Evolutionary conservation across 176 grass and related monocot genomes (phyloP).

Genomic region (Lolium multiflorum): DNA sequence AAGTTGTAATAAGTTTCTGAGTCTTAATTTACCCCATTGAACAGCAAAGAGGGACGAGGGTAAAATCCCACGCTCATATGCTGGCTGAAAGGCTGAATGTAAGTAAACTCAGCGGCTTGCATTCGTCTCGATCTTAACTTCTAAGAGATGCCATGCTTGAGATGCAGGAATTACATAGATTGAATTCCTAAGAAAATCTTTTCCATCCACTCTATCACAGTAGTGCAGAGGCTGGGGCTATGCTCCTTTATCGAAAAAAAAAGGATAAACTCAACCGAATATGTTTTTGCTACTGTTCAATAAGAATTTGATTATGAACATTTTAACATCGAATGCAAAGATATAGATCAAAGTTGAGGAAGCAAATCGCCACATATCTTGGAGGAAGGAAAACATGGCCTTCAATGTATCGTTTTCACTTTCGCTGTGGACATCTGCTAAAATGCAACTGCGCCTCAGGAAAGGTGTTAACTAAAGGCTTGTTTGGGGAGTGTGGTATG

Average conservation of each 20-base stretch:
- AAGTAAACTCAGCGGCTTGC: not conserved
- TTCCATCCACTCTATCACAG: not conserved
- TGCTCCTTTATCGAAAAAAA: too few species aligned
- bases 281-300: not conserved
- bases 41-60: not conserved
- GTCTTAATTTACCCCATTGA: not conserved
- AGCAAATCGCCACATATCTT: not conserved
- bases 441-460: too few species aligned
- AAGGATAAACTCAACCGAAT: not conserved
- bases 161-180: not conserved
- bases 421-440: too few species aligned
- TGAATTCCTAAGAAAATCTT: not conserved
- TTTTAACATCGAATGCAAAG: too few species aligned
- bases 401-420: not conserved
- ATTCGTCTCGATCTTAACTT: too few species aligned
- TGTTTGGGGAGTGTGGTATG: too few species aligned
- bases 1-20: not conserved
- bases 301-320: not conserved
- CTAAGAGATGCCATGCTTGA: not conserved
- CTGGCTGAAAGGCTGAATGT: not conserved
- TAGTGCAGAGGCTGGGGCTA: too few species aligned
- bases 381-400: not conserved
- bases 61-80: not conserved
- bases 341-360: not conserved
- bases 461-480: too few species aligned